Evolutionary conservation across 2,329 filamentous ascomycete species (phyloP).

Genomic region (Cercospora berteroae): DNA sequence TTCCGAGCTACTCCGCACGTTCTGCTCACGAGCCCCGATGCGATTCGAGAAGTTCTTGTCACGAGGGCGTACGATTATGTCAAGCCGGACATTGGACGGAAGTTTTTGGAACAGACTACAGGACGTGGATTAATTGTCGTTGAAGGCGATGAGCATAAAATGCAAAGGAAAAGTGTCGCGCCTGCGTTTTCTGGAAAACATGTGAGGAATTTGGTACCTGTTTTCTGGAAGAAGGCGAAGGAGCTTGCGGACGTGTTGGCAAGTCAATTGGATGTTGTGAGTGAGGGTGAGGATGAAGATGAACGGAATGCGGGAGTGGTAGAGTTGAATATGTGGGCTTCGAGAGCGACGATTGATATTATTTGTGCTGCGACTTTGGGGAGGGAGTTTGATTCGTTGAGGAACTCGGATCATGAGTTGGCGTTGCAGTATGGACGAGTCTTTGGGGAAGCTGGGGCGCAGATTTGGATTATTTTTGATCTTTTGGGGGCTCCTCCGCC

Average conservation of each 20-base stretch:
- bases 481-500: not conserved
- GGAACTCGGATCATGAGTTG: slow-evolving; percentile 5
- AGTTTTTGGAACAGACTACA: slow-evolving; percentile 49
- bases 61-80: slow-evolving; percentile 55
- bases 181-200: slow-evolving; percentile 12
- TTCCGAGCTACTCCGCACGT: slow-evolving; percentile 40
- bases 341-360: slow-evolving; percentile 42
- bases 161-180: slow-evolving; percentile 65
- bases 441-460: not conserved
- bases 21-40: slow-evolving; percentile 40
- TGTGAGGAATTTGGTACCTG: slow-evolving; percentile 29
- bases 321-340: slow-evolving; percentile 39
- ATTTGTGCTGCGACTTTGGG: slow-evolving; percentile 47
- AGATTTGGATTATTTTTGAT: slow-evolving; percentile 1
- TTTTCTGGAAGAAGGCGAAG: slow-evolving; percentile 8
- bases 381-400: slow-evolving; percentile 42
- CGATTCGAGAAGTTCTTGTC: slow-evolving; percentile 53
- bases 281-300: not conserved
- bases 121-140: slow-evolving; percentile 52
- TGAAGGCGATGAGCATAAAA: slow-evolving; percentile 51
- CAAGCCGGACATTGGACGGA: slow-evolving; percentile 46
- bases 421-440: slow-evolving; percentile 1
- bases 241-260: slow-evolving; percentile 1
- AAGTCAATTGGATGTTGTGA: not conserved
- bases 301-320: not conserved